Conservation (phyloP, 148 eudicot species). For the Rhododendron griersonianum region DNA sequence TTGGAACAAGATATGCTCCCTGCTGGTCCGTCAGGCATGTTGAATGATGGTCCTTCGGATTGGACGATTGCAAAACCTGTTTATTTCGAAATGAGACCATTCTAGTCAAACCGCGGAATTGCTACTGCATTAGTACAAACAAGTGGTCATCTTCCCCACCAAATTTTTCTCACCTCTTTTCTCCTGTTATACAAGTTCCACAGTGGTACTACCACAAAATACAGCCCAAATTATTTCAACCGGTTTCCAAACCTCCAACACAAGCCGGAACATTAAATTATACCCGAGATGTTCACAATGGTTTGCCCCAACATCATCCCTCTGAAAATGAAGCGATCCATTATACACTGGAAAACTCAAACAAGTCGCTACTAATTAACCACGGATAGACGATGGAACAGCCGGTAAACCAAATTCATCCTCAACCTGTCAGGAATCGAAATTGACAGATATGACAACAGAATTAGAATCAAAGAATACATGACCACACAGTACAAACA, state of each 20-base stretch:
- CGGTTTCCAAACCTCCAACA: background rate
- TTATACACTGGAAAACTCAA: background rate
- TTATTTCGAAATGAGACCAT: background rate
- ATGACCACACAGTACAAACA: background rate
- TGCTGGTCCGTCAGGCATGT: background rate
- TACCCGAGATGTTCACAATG: constrained; percentile 1
- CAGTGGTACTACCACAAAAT: background rate
- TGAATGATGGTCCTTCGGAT: background rate
- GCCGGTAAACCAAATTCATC: constrained; percentile 77
- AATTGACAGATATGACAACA: background rate
- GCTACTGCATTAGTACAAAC: background rate
- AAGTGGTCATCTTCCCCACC: background rate
- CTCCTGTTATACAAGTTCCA: background rate
- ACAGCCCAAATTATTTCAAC: background rate
- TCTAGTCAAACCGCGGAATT: background rate
- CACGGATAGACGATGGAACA: constrained; percentile 69
- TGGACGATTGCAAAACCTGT: background rate
- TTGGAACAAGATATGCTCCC: background rate
- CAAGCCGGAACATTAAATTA: background rate
- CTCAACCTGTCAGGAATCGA: constrained; percentile 36
- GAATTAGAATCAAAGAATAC: background rate
- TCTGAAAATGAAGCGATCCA: background rate
- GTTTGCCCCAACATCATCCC: background rate
- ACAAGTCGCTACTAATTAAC: constrained; percentile 20
- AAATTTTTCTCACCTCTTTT: background rate